Evolutionary conservation across 768 basidiomycete genomes (phyloP), one percentile per base, ranked within the genome.

Genomic region (Auricularia cornea): DNA sequence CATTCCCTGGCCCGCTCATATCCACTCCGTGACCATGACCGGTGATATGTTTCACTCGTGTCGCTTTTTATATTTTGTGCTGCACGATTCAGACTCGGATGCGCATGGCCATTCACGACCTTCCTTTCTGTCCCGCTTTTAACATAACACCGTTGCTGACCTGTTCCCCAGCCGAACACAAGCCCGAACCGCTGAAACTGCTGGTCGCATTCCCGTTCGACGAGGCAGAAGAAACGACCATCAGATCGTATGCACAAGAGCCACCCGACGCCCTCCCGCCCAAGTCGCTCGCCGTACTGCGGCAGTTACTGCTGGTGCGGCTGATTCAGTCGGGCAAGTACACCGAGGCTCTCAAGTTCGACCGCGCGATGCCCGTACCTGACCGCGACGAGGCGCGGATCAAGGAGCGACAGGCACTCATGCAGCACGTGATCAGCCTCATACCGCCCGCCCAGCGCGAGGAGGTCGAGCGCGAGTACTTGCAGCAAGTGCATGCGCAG

Each of bases 331-430:
- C 26, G 12, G 54, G 54, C 18, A 26, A 26, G 28, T 57, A 57
- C 54, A 57, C 54, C 10, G 54, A 57, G 18, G 54, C 54, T n/a
- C 54, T 57, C 54, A 57, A 57, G 54, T 31, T 57, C 54, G 54
- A 57, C 30, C 54, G 54, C 28, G 54, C 54, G 16, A 57, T 28
- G 26, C 54, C 54, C 12, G 54, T 57, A 20, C 54, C 54, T 11
- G 54, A 57, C 30, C 28, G 28, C 28, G 54, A 57, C 54, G 54
- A 57, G 30, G 30, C 54, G 54, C 23, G 54, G 11, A 30, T 57
- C 26, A 57, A 31, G 30, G 54, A 57, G 20, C 54, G 54, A 20
- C 54, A 26, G 12, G 30, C 54, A 29, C 54, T 57, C 8, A 57
- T 57, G 54, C 54, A 26, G 16, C 54, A 57, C 30, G 54, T 57